phyloP scores from a whole-genome alignment of 345 rosid species.

The Salix suchowensis region DNA sequence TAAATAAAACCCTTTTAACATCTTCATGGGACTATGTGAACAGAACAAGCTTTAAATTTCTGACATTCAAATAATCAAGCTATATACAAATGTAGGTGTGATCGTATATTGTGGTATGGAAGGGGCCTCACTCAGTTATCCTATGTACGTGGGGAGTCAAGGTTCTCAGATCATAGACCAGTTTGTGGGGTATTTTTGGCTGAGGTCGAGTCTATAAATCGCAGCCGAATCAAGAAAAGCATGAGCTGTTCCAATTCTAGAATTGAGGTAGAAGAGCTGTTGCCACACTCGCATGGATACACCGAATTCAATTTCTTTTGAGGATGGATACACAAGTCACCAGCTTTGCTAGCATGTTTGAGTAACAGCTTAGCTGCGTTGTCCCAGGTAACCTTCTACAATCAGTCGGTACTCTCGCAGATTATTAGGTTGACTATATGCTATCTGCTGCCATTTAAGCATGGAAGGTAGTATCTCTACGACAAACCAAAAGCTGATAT shows the following conservation, averaged over 20 bases:
- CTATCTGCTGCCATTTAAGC: conserved; percentile 1
- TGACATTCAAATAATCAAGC: not conserved
- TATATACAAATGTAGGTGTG: conserved; percentile 61
- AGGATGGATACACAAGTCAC: conserved; percentile 16
- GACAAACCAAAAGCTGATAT: not conserved
- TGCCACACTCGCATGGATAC: conserved; percentile 59
- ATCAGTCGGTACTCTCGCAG: not conserved
- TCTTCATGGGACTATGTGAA: not conserved
- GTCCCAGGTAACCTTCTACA: conserved; percentile 16
- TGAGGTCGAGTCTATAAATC: conserved; percentile 73
- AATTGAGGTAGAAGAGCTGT: conserved; percentile 81
- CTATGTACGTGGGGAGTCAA: conserved; percentile 95
- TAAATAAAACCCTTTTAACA: not conserved
- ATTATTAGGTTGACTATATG: not conserved
- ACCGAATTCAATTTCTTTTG: conserved; percentile 43
- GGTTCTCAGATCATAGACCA: conserved; percentile 97
- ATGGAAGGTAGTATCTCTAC: not conserved
- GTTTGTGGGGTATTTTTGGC: conserved; percentile 78
- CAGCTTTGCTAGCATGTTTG: not conserved
- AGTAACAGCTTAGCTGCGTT: conserved; percentile 1
- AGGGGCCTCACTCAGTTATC: conserved; percentile 75
- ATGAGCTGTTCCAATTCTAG: conserved; percentile 65
- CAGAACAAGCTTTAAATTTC: not conserved
- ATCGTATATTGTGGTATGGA: conserved; percentile 95
- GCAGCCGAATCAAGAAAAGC: conserved; percentile 57